Base-by-base conservation (phyloP, 768 basidiomycete species). In the Holtermanniella nyarrowii region DNA sequence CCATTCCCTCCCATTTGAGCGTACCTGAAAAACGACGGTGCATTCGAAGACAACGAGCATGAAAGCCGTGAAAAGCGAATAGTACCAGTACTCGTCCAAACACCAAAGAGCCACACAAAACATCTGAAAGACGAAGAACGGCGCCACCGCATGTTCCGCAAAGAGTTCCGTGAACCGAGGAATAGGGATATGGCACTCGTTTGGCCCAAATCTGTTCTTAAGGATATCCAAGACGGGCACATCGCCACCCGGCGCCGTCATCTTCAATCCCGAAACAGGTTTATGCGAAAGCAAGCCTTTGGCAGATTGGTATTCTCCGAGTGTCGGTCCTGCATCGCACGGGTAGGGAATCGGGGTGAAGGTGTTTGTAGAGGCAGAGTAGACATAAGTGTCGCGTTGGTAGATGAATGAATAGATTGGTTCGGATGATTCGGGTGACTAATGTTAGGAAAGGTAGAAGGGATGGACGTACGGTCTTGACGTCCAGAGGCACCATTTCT, bases 21-120 rank as follows among this genome's bases (percentile, higher is more conserved):
- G 46, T 58, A 87, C 89, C 83, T 97, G 95, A 82, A 86, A 97
- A 25, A 97, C 93, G 21, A 95, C 90, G 1, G 95, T 97, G 73
- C 91, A 97, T 74, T 99, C 95, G 67, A 99, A 99, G 57, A 95
- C 85, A 44, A 99, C 75, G 27, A 99, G 77, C 95, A 99, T 99
- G 79, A 99, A 96, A 22, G 91, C 77, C 1, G 95, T 97, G 75
- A 99, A 99, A 39, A 99, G 71, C 50, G 86, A 74, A 77, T 96
- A 99, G 71, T 95, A 96, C 91, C 90, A 96, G 71, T 97, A 99
- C 69, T 97, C 95, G 63, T 99, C 95, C 62, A 99, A 73, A 68
- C 86, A 88, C 95, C 95, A 99, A 10, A 99, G 76, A 0, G 87
- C 89, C 1, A 96, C 95, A 57, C 95, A 97, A 74, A 99, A 97